These are phyloP conservation scores for Telfairia occidentalis DNA, from an alignment of 331 rosid genomes.

Conservation along the genomic window DNA sequence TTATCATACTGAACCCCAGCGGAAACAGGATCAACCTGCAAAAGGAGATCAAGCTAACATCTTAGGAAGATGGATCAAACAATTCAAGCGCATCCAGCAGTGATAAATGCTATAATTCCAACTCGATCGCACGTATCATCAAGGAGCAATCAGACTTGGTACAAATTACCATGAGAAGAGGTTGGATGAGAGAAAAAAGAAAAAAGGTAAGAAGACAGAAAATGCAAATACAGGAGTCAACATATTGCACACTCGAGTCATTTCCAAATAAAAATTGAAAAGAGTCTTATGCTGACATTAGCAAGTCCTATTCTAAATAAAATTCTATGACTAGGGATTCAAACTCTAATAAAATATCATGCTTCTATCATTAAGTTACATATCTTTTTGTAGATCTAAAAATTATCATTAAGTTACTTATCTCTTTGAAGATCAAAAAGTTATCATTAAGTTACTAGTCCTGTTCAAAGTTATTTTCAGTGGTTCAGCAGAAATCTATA, in stretches of 20 bases:
- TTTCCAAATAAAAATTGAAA: not conserved
- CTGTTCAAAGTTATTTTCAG: not conserved
- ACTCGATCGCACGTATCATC: not conserved
- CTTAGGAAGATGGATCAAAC: constrained; percentile 2
- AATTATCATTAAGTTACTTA: not conserved
- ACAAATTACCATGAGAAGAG: not conserved
- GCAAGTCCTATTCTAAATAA: not conserved
- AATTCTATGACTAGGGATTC: not conserved
- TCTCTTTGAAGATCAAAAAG: not conserved
- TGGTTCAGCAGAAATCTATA: not conserved
- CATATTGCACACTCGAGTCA: not conserved
- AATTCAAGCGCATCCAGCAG: not conserved
- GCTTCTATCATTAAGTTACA: not conserved
- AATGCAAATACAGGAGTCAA: constrained; percentile 7
- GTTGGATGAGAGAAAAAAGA: not conserved
- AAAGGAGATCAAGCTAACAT: constrained; percentile 19
- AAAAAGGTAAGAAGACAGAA: not conserved
- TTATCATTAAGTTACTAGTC: not conserved
- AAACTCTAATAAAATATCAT: not conserved
- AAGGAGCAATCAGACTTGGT: not conserved
- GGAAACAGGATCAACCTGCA: constrained; percentile 69
- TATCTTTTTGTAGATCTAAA: not conserved
- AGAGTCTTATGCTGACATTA: not conserved
- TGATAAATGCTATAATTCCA: not conserved
- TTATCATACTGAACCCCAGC: constrained; percentile 83